phyloP scores from a whole-genome alignment of 1,139 yeast genomes.

The Scheffersomyces lignicola region DNA sequence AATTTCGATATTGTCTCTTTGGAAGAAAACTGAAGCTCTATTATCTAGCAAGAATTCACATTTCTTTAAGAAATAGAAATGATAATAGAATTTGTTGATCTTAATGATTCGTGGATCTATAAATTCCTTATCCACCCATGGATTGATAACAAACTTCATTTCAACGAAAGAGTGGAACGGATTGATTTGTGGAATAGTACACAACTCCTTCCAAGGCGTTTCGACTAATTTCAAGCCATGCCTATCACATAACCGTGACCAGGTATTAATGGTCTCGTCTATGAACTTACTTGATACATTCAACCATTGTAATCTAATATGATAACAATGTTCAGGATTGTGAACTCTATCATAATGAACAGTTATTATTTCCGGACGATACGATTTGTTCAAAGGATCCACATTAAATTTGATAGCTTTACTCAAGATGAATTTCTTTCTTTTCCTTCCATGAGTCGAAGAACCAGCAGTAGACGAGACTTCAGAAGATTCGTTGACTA shows the following conservation, averaged over 20 bases:
- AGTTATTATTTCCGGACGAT: conserved; percentile 73
- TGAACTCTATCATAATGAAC: conserved; percentile 92
- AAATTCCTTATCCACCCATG: conserved; percentile 64
- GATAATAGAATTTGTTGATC: conserved; percentile 60
- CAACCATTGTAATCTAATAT: conserved; percentile 88
- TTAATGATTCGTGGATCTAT: conserved; percentile 44
- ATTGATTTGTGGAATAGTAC: conserved; percentile 69
- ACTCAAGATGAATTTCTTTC: conserved; percentile 45
- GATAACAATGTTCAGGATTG: conserved; percentile 94
- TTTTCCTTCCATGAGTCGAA: conserved; percentile 20
- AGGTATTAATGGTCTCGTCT: conserved; percentile 79
- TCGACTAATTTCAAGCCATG: conserved; percentile 89
- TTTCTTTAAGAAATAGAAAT: conserved; percentile 59
- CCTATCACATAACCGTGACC: conserved; percentile 82
- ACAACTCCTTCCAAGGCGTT: conserved; percentile 86
- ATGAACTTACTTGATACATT: conserved; percentile 85
- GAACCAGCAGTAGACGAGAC: conserved; percentile 36
- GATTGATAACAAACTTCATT: conserved; percentile 61
- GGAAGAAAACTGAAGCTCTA: conserved; percentile 67
- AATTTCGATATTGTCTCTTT: conserved; percentile 54
- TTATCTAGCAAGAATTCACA: conserved; percentile 82
- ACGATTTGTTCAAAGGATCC: conserved; percentile 71
- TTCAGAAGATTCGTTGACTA: conserved; percentile 25
- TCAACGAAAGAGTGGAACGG: conserved; percentile 90
- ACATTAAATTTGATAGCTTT: conserved; percentile 69